phyloP scores from a whole-genome alignment of 495 filamentous ascomycete genomes.

The Beverwykella pulmonaria region DNA sequence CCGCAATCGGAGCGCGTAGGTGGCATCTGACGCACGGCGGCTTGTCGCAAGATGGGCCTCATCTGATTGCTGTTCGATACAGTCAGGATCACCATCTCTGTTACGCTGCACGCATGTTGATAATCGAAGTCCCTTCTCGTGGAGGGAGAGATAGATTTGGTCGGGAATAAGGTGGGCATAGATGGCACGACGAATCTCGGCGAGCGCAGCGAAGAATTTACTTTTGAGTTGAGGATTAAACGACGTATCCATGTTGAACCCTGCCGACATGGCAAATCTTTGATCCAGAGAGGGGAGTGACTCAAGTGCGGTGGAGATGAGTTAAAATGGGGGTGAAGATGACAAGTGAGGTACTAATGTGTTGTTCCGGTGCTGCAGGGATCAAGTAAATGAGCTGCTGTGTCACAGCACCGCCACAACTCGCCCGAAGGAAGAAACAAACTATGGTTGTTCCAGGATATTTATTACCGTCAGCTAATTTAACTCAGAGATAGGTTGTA shows the following conservation, averaged over 20 bases:
- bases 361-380: not conserved
- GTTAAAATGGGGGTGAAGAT: not conserved
- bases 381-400: too few species aligned
- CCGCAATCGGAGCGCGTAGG: slow-evolving; percentile 5
- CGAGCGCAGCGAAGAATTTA: slow-evolving; percentile 15
- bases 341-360: too few species aligned
- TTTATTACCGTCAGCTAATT: too few species aligned
- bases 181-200: slow-evolving; percentile 21
- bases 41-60: not conserved
- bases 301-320: slow-evolving; percentile 4
- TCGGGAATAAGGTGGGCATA: slow-evolving; percentile 19
- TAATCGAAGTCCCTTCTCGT: slow-evolving; percentile 4
- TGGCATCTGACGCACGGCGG: not conserved
- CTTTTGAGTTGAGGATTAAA: slow-evolving; percentile 12
- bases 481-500: too few species aligned
- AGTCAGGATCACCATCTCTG: slow-evolving; percentile 6
- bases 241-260: not conserved
- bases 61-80: slow-evolving; percentile 2
- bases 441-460: too few species aligned
- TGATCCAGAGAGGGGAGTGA: not conserved
- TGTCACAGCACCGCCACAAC: too few species aligned
- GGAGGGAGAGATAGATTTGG: slow-evolving; percentile 15
- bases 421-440: too few species aligned
- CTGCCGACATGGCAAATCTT: not conserved
- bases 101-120: slow-evolving; percentile 5